Evolutionary conservation across 2,329 filamentous ascomycete species (phyloP).

Genomic region (Clarireedia sp.): DNA sequence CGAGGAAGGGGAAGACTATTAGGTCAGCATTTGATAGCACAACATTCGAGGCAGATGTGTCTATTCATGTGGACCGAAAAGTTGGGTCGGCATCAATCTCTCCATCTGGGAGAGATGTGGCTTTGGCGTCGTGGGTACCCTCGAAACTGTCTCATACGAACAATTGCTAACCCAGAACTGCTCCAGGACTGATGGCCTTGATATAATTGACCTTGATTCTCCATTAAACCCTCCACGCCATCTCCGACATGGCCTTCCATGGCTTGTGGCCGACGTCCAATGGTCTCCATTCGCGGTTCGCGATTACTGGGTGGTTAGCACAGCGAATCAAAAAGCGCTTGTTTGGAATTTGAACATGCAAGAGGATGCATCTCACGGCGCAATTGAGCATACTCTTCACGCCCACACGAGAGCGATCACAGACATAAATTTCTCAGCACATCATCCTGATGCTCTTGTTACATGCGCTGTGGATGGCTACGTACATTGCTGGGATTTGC

Average conservation of each 20-base stretch:
- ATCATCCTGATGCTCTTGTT: constrained; percentile 80
- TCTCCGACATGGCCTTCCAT: constrained; percentile 79
- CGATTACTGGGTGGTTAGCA: constrained; percentile 90
- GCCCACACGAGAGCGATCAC: constrained; percentile 85
- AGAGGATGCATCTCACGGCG: constrained; percentile 56
- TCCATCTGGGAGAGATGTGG: constrained; percentile 82
- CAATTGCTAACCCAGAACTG: background rate
- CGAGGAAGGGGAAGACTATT: constrained; percentile 50
- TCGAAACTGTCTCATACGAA: background rate
- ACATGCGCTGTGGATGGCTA: constrained; percentile 92
- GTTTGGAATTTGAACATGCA: constrained; percentile 83
- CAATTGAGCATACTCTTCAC: constrained; percentile 81
- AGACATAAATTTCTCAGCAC: constrained; percentile 91
- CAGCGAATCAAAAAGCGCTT: constrained; percentile 86
- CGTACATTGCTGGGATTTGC: constrained; percentile 86
- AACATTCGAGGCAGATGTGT: constrained; percentile 78
- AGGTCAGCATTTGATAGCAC: constrained; percentile 74
- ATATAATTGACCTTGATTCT: constrained; percentile 86
- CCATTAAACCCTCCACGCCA: constrained; percentile 81
- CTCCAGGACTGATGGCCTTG: constrained; percentile 64
- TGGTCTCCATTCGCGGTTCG: constrained; percentile 90
- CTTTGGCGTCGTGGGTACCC: constrained; percentile 62
- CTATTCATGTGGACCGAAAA: constrained; percentile 64
- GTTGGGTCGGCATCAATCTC: constrained; percentile 92
- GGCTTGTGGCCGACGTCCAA: constrained; percentile 92